Evolutionary conservation across 192 early-diverging fungal species (phyloP), one percentile per base, ranked within the genome.

Genomic region (Entomortierella lignicola): DNA sequence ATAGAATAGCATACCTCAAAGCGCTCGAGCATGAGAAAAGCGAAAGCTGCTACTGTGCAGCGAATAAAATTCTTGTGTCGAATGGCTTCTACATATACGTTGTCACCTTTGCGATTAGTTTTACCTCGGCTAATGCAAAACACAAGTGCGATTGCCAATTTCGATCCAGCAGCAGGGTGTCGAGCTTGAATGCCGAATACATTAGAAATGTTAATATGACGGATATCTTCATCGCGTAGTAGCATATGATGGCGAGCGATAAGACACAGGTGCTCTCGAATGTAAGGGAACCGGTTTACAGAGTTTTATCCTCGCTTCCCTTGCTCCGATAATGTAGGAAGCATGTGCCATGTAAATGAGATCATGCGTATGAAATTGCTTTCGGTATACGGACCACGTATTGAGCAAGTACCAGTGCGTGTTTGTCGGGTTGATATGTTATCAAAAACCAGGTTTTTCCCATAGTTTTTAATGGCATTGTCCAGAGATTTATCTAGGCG

Each of bases 21-120:
- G 17, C 64, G 58, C 57, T 74, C 72, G 6, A 74, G 54, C 63
- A 74, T 73, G 15, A 61, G 66, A 27, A 62, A 74, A 37, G 63
- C 72, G 47, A 74, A 74, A 34, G 61, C 72, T 21, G 37, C 72
- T 7, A 74, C 63, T 29, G 64, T 66, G 30, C 72, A 74, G 7
- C 72, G 55, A 47, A 53, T 17, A 41, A 74, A 59, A 26, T 55
- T 54, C 72, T 37, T 60, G 51, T 74, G 72, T 12, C 72, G 64
- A 30, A 37, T 66, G 23, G 72, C 51, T 8, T 52, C 61, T 37
- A 42, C 63, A 56, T 67, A 66, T 30, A 61, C 12, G 0, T 62
- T 55, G 5, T 32, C 64, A 2, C 64, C 64, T 26, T 66, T 66
- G 27, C 60, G 51, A 63, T 62, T 74, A 11, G 72, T 67, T 42